Evolutionary conservation across 768 basidiomycete species (phyloP), one percentile per base, ranked within the genome.

Genomic region (Termitomyces sp.): DNA sequence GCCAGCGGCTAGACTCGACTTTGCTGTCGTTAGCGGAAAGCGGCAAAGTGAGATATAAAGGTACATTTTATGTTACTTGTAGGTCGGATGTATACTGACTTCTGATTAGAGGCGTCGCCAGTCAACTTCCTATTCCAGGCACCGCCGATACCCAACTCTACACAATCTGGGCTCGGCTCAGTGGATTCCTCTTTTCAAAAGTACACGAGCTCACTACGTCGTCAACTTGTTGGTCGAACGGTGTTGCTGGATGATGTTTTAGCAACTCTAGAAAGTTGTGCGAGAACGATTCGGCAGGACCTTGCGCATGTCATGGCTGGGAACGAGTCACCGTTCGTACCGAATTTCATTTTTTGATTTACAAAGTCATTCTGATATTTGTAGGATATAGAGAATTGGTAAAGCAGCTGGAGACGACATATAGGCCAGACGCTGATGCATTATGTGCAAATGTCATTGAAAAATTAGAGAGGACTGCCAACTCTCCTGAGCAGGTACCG

Each of bases 171-270:
- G 49, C 60, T 69, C 43, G 76, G 71, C 44, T 65, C 69, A 56
- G 69, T 69, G 16, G 75, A 81, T 57, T 68, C 73, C 17, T 73
- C 82, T 1, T 86, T 92, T 64, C 77, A 79, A 42, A 82, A 77
- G 63, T 92, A 90, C 65, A 83, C 82, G 61, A 62, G 71, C n/a
- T 69, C 80, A 3, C 65, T 94, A 35, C 83, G 77, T 54, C 80
- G 79, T 43, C 88, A 87, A 59, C 72, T 92, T n/a, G 62, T 78
- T 21, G 84, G 85, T 19, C 82, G 90, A 38, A 87, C 87, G 11
- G 75, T 82, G 1, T 68, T 83, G 42, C 70, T 92, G 27, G 78
- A 90, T 56, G 72, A 76, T 21, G 77, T 88, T 12, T 66, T 93
- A 57, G 70, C 68, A 8, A 75, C 72, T 2, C 71, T 92, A 11